Evolutionary conservation across 768 basidiomycete genomes (phyloP).

Genomic region (Mycena capillaripes): DNA sequence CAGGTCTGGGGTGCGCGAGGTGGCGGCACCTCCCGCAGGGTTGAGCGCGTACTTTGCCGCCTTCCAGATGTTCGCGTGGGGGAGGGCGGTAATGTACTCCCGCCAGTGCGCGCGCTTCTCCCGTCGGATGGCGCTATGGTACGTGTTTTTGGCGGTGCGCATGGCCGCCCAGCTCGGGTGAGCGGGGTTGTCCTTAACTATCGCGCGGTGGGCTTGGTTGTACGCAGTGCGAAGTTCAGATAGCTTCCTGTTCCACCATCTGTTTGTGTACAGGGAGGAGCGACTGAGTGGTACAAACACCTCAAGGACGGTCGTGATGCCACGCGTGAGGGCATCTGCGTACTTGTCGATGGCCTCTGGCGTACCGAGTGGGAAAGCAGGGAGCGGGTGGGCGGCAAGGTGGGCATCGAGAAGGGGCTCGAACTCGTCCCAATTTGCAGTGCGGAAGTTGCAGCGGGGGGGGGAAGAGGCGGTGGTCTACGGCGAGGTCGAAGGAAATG

Average conservation of each 20-base stretch:
- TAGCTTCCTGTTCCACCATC: background rate
- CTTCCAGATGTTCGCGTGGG: background rate
- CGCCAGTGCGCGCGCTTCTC: background rate
- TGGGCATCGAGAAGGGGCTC: too few relatives aligned
- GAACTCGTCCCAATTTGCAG: too few relatives aligned
- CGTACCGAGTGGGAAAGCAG: too few relatives aligned
- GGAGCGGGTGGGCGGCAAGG: too few relatives aligned
- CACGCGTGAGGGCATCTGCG: background rate
- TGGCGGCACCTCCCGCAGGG: background rate
- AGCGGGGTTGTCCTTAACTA: background rate
- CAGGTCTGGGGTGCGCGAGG: background rate
- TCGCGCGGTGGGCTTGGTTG: background rate
- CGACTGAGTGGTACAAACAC: background rate
- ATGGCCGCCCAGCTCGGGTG: background rate
- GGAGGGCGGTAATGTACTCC: background rate
- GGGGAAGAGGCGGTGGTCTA: too few relatives aligned
- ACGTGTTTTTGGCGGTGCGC: background rate
- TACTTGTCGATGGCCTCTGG: background rate
- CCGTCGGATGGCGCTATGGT: background rate
- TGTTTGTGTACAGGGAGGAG: too few relatives aligned
- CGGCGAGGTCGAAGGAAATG: too few relatives aligned
- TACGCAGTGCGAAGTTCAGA: background rate
- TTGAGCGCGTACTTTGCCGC: background rate
- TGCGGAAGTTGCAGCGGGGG: too few relatives aligned
- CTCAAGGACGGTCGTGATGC: background rate